A percentile compares a stretch with the other conserved stretches of the same genome.
phyloP scores from a whole-genome alignment of 805 yeast genomes.

The Starmerella davenportii region DNA sequence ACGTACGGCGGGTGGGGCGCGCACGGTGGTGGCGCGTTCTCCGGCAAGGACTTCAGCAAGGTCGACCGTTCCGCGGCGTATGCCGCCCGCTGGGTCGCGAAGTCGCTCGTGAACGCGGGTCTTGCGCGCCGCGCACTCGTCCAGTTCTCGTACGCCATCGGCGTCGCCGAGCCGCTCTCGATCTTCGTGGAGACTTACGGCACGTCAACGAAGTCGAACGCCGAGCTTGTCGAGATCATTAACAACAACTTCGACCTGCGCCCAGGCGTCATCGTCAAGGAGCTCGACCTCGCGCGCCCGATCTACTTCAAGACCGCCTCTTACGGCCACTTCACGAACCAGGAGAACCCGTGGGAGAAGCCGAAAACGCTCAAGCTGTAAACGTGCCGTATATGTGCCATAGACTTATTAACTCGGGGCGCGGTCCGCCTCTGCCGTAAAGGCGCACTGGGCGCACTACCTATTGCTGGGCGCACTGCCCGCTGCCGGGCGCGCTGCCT shows the following conservation, averaged over 20 bases:
- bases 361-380: constrained; percentile 39
- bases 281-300: constrained; percentile 95
- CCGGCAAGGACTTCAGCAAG: constrained; percentile 98
- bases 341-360: constrained; percentile 96
- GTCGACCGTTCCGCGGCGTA: constrained; percentile 99
- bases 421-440: no score
- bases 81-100: constrained; percentile 99
- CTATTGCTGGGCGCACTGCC: no score
- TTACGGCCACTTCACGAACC: constrained; percentile 99
- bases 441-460: no score
- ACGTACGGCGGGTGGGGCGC: constrained; percentile 99
- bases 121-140: constrained; percentile 94
- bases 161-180: constrained; percentile 99
- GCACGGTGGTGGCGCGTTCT: constrained; percentile 99
- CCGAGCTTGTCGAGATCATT: constrained; percentile 80
- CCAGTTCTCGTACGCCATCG: constrained; percentile 98
- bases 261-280: constrained; percentile 97
- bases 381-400: no score
- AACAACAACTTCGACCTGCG: constrained; percentile 92
- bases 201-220: constrained; percentile 77
- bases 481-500: no score
- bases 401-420: no score
- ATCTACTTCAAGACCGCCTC: constrained; percentile 98
- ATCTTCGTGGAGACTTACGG: constrained; percentile 97
- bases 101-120: constrained; percentile 87